phyloP scores from a whole-genome alignment of 352 stramenopile genomes.

The Hyaloperonospora brassicae region DNA sequence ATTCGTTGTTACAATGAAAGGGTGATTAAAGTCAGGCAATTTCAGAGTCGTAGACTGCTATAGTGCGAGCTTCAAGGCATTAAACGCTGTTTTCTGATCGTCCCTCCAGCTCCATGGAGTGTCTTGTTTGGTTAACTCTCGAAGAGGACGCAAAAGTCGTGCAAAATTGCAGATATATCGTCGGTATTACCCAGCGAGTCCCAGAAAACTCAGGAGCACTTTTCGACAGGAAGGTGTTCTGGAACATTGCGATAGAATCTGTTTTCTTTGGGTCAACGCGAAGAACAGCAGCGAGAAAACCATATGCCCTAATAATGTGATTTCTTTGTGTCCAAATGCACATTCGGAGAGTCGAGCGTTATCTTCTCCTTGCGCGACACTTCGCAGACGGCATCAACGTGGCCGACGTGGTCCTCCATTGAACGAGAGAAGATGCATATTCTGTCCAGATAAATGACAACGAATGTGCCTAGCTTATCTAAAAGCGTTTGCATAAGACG shows the following conservation, averaged over 20 bases:
- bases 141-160: background rate
- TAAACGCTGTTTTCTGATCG: too few relatives aligned
- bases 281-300: too few relatives aligned
- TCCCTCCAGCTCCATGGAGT: background rate
- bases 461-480: background rate
- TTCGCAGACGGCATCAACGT: background rate
- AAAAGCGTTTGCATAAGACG: conserved; percentile 4
- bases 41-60: too few relatives aligned
- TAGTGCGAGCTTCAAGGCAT: too few relatives aligned
- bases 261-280: too few relatives aligned
- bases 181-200: background rate
- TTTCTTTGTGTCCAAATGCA: background rate
- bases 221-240: background rate
- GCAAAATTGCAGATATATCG: too few relatives aligned
- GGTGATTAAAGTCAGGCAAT: too few relatives aligned
- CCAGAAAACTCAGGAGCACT: background rate
- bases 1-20: too few relatives aligned
- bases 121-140: background rate
- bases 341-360: background rate
- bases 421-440: conserved; percentile 9
- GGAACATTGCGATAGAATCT: background rate
- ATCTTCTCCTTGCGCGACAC: background rate
- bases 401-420: conserved; percentile 1
- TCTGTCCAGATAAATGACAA: conserved; percentile 6
- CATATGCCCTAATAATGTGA: background rate